Percentiles rank a stretch among this genome's conserved stretches.
Conservation (phyloP, 2,329 filamentous ascomycete species). For the Botrytis porri region DNA sequence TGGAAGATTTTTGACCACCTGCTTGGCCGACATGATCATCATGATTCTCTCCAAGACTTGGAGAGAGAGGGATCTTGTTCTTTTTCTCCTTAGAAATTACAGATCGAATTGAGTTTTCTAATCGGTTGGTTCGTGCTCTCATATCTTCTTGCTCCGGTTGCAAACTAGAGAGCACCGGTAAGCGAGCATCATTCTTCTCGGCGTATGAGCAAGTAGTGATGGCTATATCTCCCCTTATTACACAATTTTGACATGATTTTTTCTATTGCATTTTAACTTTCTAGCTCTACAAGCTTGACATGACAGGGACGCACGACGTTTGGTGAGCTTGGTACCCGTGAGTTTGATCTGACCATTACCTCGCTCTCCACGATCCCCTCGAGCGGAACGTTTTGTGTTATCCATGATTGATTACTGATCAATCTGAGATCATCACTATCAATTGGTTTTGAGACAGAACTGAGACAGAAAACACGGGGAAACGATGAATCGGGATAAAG, state of each 20-base stretch:
- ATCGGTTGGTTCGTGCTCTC: conserved; percentile 51
- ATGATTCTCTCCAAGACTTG: neutral
- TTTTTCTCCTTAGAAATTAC: conserved; percentile 43
- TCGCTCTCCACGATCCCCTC: neutral
- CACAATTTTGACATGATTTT: conserved; percentile 52
- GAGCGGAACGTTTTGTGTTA: neutral
- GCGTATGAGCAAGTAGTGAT: conserved; percentile 48
- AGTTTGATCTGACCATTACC: neutral
- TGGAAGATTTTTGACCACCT: conserved; percentile 24
- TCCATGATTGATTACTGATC: neutral
- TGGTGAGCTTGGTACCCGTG: neutral
- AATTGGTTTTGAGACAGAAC: neutral
- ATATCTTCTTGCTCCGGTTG: conserved; percentile 43
- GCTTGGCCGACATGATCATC: conserved; percentile 12
- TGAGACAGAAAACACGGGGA: neutral
- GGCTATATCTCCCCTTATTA: conserved; percentile 46
- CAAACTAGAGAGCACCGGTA: conserved; percentile 25
- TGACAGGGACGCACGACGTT: conserved; percentile 25
- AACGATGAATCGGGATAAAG: neutral
- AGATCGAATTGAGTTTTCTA: conserved; percentile 54
- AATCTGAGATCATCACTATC: neutral
- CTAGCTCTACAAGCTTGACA: conserved; percentile 26
- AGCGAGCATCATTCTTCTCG: conserved; percentile 45
- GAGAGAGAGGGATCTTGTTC: neutral
- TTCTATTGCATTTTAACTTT: conserved; percentile 51